These are phyloP conservation scores for Colletotrichum tabaci DNA, from an alignment of 2,329 filamentous ascomycete genomes.

Conservation along the genomic window DNA sequence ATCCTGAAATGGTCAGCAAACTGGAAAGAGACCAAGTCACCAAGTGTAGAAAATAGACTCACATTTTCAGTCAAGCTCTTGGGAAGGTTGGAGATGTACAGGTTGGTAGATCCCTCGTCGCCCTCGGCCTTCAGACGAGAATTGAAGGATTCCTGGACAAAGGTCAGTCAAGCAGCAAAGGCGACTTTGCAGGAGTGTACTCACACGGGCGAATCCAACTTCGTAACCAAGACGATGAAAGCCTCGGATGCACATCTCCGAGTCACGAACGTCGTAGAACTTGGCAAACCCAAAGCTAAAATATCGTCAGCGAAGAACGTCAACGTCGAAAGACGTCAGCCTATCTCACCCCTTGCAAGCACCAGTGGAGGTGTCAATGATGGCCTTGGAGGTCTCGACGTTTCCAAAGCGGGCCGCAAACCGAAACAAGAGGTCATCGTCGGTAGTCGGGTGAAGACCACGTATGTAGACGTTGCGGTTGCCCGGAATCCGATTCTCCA, in stretches of 20 bases:
- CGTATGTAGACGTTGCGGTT: constrained; percentile 99
- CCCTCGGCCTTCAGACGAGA: constrained; percentile 97
- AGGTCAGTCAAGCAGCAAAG: constrained; percentile 46
- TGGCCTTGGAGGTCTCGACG: constrained; percentile 97
- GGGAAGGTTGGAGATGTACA: constrained; percentile 98
- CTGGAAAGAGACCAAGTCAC: background rate
- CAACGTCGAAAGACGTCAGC: constrained; percentile 16
- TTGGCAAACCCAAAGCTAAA: constrained; percentile 96
- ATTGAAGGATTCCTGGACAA: constrained; percentile 90
- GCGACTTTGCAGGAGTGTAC: constrained; percentile 47
- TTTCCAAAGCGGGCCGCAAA: constrained; percentile 92
- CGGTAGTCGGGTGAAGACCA: constrained; percentile 94
- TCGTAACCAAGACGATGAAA: constrained; percentile 97
- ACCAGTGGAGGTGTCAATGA: constrained; percentile 93
- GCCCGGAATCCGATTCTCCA: constrained; percentile 91
- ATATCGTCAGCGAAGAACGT: constrained; percentile 48
- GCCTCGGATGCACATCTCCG: constrained; percentile 95
- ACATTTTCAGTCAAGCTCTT: constrained; percentile 93
- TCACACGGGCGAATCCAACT: constrained; percentile 93
- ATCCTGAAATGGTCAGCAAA: constrained; percentile 64
- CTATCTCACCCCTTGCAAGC: constrained; percentile 91
- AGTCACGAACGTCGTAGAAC: constrained; percentile 88
- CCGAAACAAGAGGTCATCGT: constrained; percentile 86
- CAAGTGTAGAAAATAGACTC: constrained; percentile 53
- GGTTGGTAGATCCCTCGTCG: constrained; percentile 90